phyloP scores from a whole-genome alignment of 768 basidiomycete genomes.

The Rubroboletus satanas region DNA sequence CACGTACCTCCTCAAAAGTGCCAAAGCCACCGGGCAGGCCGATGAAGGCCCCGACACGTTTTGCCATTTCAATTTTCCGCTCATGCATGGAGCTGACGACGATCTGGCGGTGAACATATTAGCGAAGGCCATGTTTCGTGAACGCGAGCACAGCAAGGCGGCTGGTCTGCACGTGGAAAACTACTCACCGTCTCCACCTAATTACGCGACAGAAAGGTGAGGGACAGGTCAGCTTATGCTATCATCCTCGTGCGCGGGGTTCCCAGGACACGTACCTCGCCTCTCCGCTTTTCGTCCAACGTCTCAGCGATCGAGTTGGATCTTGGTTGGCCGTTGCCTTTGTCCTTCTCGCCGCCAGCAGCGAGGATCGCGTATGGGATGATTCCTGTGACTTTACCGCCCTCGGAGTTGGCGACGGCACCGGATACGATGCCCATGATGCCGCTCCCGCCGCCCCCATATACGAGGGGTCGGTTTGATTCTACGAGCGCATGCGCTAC shows the following conservation, averaged over 20 bases:
- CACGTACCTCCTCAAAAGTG: constrained; percentile 81
- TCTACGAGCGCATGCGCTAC: constrained; percentile 69
- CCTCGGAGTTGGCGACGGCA: constrained; percentile 51
- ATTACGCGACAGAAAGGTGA: neutral
- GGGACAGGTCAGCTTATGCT: constrained; percentile 13
- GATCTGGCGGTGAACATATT: constrained; percentile 39
- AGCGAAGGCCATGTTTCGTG: constrained; percentile 6
- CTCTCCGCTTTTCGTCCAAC: constrained; percentile 31
- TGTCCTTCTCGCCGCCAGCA: constrained; percentile 60
- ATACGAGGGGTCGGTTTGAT: constrained; percentile 63
- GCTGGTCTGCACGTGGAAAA: neutral
- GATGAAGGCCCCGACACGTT: constrained; percentile 73
- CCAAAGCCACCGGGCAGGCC: constrained; percentile 93
- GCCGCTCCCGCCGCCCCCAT: constrained; percentile 81
- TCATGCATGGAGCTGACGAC: constrained; percentile 83
- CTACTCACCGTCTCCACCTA: constrained; percentile 33
- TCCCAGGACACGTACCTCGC: constrained; percentile 30
- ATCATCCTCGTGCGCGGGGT: neutral
- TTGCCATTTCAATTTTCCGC: constrained; percentile 89
- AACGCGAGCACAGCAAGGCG: neutral
- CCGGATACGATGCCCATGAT: constrained; percentile 83
- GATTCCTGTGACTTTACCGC: constrained; percentile 74
- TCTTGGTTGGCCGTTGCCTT: constrained; percentile 30
- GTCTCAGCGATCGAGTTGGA: constrained; percentile 18
- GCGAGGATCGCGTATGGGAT: constrained; percentile 72